These are phyloP conservation scores for Mimosa pudica DNA, from an alignment of 306 rosid genomes.

Conservation along the genomic window DNA sequence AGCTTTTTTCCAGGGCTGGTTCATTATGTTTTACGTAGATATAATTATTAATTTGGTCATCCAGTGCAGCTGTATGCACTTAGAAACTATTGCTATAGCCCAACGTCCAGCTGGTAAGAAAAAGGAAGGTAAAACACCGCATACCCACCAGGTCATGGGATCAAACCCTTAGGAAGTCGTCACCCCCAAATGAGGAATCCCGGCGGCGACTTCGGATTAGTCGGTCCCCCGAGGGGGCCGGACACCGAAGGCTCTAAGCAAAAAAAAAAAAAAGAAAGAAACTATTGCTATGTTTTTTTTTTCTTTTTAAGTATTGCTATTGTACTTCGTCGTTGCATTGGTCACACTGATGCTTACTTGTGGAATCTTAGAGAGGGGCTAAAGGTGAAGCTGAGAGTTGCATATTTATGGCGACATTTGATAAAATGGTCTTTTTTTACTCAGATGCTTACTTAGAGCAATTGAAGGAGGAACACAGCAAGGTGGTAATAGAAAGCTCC, in stretches of 20 bases:
- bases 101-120: no score
- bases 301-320: background rate
- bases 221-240: no score
- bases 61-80: background rate
- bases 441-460: slow-evolving; percentile 58
- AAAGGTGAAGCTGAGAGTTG: background rate
- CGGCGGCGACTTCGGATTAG: no score
- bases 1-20: background rate
- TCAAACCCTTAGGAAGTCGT: no score
- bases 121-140: no score
- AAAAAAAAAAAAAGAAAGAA: no score
- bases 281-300: slow-evolving; percentile 1
- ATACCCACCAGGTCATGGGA: no score
- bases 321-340: background rate
- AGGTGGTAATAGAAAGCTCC: slow-evolving; percentile 50
- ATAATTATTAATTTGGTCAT: background rate
- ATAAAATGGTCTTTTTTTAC: slow-evolving; percentile 11
- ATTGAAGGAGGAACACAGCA: slow-evolving; percentile 58
- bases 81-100: background rate
- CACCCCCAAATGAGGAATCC: no score
- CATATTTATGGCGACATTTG: slow-evolving; percentile 2
- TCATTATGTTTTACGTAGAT: background rate
- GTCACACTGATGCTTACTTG: background rate
- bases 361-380: background rate
- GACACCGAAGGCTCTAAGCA: no score